A percentile compares a stretch with the other conserved stretches of the same genome.
Conservation (phyloP, 2,329 filamentous ascomycete species). For the Sporothrix brunneoviolacea region DNA sequence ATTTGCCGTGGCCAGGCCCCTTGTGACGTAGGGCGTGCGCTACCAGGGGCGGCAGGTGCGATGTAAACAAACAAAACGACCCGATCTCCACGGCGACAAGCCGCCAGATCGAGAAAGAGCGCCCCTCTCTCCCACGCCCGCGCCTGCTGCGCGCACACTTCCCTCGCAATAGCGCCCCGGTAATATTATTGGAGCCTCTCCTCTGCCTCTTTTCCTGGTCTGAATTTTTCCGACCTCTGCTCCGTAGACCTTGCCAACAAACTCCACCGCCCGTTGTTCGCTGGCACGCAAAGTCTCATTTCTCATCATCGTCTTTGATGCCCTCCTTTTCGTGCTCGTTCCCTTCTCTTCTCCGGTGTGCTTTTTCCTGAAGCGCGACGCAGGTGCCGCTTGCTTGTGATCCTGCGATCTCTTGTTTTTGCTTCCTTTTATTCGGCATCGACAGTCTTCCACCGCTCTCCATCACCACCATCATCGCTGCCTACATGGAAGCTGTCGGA, state of each 20-base stretch:
- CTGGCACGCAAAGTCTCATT: conserved; percentile 16
- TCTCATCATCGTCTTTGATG: conserved; percentile 8
- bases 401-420: conserved; percentile 8
- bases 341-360: neutral
- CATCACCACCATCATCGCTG: neutral
- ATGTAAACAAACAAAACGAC: conserved; percentile 22
- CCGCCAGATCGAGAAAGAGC: conserved; percentile 15
- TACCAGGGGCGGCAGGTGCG: conserved; percentile 1
- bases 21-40: conserved; percentile 11
- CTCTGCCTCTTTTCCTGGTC: neutral
- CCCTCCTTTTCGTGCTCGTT: neutral
- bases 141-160: conserved; percentile 7
- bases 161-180: conserved; percentile 8
- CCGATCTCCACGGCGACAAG: conserved; percentile 21
- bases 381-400: conserved; percentile 5
- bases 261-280: neutral
- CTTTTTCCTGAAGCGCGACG: conserved; percentile 1
- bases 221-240: conserved; percentile 2
- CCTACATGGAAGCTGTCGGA: conserved; percentile 11
- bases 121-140: conserved; percentile 12
- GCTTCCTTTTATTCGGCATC: neutral
- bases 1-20: conserved; percentile 9
- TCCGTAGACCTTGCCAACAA: conserved; percentile 3
- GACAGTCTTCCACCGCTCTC: neutral
- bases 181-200: conserved; percentile 3